These are phyloP conservation scores for Boletus fagicola DNA, from an alignment of 768 basidiomycete genomes.

Conservation along the genomic window DNA sequence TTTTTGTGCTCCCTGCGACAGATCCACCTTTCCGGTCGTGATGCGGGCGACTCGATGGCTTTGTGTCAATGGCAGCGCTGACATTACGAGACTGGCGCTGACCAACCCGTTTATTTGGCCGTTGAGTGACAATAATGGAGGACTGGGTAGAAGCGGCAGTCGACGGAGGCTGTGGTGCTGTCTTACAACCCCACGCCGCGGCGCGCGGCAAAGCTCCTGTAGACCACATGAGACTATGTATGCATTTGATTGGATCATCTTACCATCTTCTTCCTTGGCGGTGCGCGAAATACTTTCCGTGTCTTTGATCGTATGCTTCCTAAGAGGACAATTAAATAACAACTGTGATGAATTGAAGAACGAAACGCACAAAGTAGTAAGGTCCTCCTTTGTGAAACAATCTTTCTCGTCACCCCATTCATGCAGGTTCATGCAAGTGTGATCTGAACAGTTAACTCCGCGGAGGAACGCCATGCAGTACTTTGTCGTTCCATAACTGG, in stretches of 20 bases:
- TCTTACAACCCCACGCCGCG: slow-evolving; percentile 61
- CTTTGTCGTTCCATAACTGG: slow-evolving; percentile 94
- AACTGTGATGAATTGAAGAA: slow-evolving; percentile 2
- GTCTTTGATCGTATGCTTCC: slow-evolving; percentile 92
- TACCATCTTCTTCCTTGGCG: slow-evolving; percentile 61
- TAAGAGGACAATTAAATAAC: slow-evolving; percentile 28
- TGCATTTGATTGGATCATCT: background rate
- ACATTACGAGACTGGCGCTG: slow-evolving; percentile 48
- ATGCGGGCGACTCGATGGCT: slow-evolving; percentile 34
- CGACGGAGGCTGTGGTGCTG: slow-evolving; percentile 19
- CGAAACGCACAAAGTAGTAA: slow-evolving; percentile 77
- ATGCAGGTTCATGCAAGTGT: slow-evolving; percentile 91
- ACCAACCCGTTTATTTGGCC: slow-evolving; percentile 44
- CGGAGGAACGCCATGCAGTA: slow-evolving; percentile 97
- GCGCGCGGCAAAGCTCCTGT: slow-evolving; percentile 60
- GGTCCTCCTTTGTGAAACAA: slow-evolving; percentile 95
- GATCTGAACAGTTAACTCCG: slow-evolving; percentile 77
- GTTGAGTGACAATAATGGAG: slow-evolving; percentile 29
- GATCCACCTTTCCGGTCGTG: slow-evolving; percentile 45
- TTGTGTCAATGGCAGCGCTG: slow-evolving; percentile 36
- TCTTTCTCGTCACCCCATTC: slow-evolving; percentile 99
- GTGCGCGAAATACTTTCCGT: slow-evolving; percentile 67
- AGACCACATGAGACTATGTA: slow-evolving; percentile 9
- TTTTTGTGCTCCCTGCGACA: slow-evolving; percentile 35
- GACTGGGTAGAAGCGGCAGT: slow-evolving; percentile 18